Evolutionary conservation across 2,329 filamentous ascomycete genomes (phyloP).

Genomic region (Lithohypha guttulata): DNA sequence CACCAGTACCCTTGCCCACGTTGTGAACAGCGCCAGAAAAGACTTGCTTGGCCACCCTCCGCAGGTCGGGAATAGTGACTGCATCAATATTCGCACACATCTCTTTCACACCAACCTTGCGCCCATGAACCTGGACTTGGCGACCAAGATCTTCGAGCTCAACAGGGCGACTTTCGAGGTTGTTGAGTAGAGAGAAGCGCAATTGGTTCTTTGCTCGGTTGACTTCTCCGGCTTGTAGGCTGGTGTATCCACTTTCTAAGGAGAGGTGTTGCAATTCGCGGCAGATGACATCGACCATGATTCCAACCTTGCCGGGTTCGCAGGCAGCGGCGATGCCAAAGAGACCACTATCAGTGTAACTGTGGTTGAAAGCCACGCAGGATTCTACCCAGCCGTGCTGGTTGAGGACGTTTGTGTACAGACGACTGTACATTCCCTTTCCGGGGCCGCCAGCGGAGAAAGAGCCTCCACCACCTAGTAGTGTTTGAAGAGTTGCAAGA

Average conservation of each 20-base stretch:
- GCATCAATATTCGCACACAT: conserved; percentile 84
- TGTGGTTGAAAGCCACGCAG: conserved; percentile 93
- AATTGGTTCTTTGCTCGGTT: conserved; percentile 94
- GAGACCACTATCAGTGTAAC: conserved; percentile 87
- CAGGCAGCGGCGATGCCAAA: conserved; percentile 90
- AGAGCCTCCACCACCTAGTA: conserved; percentile 89
- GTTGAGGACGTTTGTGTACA: conserved; percentile 97
- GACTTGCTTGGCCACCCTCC: conserved; percentile 67
- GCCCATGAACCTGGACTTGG: conserved; percentile 92
- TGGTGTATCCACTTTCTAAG: conserved; percentile 60
- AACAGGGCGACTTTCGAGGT: conserved; percentile 92
- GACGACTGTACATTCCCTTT: conserved; percentile 96
- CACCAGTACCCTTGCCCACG: conserved; percentile 64
- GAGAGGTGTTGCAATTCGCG: conserved; percentile 73
- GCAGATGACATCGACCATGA: conserved; percentile 94
- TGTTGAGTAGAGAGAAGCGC: conserved; percentile 83
- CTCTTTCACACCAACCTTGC: conserved; percentile 80
- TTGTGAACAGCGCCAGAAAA: conserved; percentile 70
- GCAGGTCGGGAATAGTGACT: conserved; percentile 68
- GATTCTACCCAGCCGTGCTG: conserved; percentile 96
- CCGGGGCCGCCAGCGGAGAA: conserved; percentile 94
- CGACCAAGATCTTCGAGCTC: conserved; percentile 91
- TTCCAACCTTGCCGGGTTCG: conserved; percentile 61
- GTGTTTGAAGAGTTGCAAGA: conserved; percentile 84
- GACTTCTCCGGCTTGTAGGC: conserved; percentile 67